A percentile compares a stretch with the other conserved stretches of the same genome.
Evolutionary conservation across 345 rosid species (phyloP).

Genomic region (Conringia planisiliqua): DNA sequence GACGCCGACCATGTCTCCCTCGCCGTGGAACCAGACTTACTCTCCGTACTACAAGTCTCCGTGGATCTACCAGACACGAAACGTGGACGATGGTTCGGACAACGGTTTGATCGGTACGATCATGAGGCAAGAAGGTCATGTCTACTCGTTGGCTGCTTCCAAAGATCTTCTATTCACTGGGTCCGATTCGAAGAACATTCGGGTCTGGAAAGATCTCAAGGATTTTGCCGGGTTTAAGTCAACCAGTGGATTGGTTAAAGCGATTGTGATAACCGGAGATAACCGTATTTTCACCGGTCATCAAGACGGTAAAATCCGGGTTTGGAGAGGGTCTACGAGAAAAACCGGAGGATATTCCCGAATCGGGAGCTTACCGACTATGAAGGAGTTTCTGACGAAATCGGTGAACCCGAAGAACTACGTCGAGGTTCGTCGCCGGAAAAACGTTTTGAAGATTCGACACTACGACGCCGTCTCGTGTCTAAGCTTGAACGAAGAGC

Average conservation of each 20-base stretch:
- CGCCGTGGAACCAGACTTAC: constrained; percentile 61
- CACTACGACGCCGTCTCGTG: constrained; percentile 68
- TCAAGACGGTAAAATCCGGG: constrained; percentile 66
- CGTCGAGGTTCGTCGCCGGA: constrained; percentile 52
- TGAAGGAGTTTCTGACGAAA: constrained; percentile 47
- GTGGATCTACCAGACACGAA: constrained; percentile 36
- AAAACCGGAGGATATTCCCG: constrained; percentile 40
- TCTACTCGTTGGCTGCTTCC: constrained; percentile 59
- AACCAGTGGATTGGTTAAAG: constrained; percentile 54
- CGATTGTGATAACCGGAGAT: constrained; percentile 39
- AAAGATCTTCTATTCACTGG: constrained; percentile 65
- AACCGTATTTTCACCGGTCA: constrained; percentile 62
- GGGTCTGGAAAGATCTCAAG: constrained; percentile 62
- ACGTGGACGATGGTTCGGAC: constrained; percentile 9
- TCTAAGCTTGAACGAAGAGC: constrained; percentile 51
- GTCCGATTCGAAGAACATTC: constrained; percentile 65
- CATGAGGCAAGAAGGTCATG: constrained; percentile 60
- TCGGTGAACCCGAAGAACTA: constrained; percentile 58
- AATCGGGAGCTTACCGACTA: constrained; percentile 48
- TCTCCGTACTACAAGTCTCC: constrained; percentile 44
- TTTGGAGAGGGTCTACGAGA: constrained; percentile 48
- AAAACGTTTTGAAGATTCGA: constrained; percentile 46
- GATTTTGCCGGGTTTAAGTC: constrained; percentile 60
- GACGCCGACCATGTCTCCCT: constrained; percentile 47
- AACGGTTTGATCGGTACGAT: constrained; percentile 55